Conservation (phyloP, 2,329 filamentous ascomycete species). For the Gnomoniopsis sp. region DNA sequence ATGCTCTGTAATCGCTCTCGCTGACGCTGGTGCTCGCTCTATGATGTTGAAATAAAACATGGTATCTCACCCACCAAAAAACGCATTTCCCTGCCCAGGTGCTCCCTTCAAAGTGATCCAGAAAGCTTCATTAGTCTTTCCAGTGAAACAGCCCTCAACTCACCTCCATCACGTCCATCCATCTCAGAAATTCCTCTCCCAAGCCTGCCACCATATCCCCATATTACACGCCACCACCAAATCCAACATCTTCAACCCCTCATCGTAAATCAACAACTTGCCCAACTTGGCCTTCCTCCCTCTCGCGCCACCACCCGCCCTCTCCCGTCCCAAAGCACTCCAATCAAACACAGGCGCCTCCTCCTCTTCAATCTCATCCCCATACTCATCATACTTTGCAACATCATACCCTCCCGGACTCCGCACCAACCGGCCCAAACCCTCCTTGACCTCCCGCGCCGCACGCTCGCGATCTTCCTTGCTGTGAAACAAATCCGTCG, state of each 20-base stretch:
- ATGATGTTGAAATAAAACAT: too few species aligned
- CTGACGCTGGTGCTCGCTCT: neutral
- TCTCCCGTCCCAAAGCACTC: slow-evolving; percentile 69
- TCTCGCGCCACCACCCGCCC: slow-evolving; percentile 78
- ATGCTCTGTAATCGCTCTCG: neutral
- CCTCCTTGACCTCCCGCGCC: slow-evolving; percentile 24
- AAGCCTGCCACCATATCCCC: slow-evolving; percentile 89
- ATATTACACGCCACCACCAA: slow-evolving; percentile 87
- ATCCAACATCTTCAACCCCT: slow-evolving; percentile 94
- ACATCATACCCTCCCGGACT: slow-evolving; percentile 20
- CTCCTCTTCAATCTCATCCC: slow-evolving; percentile 36
- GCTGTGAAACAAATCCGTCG: slow-evolving; percentile 43
- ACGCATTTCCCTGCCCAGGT: neutral
- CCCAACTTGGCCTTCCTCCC: slow-evolving; percentile 90
- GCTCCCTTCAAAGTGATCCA: neutral
- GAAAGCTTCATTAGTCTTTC: neutral
- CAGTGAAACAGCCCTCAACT: too few species aligned
- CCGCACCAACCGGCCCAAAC: slow-evolving; percentile 38
- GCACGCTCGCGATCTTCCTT: slow-evolving; percentile 32
- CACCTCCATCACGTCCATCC: neutral
- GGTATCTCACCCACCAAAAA: neutral
- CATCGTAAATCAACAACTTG: slow-evolving; percentile 84
- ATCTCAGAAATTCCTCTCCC: slow-evolving; percentile 53
- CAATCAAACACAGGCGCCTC: slow-evolving; percentile 58
- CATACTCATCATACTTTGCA: slow-evolving; percentile 25